Evolutionary conservation across 2,329 filamentous ascomycete species (phyloP).

Genomic region (Diaporthe nobilis): DNA sequence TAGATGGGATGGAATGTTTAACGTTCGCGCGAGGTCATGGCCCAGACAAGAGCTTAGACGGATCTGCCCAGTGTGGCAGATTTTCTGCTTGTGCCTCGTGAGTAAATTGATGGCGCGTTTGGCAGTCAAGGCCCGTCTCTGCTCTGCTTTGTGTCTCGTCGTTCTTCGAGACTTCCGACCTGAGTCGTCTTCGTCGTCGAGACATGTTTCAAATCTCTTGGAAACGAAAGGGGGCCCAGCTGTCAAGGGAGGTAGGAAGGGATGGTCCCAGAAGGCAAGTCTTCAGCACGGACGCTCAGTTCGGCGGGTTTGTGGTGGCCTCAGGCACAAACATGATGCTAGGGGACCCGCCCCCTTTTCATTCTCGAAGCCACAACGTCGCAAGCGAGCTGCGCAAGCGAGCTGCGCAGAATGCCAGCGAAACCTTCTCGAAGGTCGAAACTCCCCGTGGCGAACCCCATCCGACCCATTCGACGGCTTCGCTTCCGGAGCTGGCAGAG

Average conservation of each 20-base stretch:
- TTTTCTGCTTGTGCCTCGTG: neutral
- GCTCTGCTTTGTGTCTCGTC: neutral
- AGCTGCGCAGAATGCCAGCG: constrained; percentile 36
- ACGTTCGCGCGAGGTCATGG: constrained; percentile 19
- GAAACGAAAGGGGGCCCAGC: constrained; percentile 16
- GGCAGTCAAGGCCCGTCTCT: neutral
- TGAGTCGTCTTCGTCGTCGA: constrained; percentile 32
- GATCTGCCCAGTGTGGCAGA: constrained; percentile 4
- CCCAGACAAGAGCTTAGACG: constrained; percentile 2
- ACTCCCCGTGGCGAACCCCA: constrained; percentile 9
- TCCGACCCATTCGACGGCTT: constrained; percentile 1
- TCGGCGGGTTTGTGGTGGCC: constrained; percentile 13
- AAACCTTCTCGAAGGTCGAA: constrained; percentile 39
- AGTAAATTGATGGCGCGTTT: neutral
- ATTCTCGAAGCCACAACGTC: constrained; percentile 16
- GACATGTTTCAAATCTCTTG: constrained; percentile 37
- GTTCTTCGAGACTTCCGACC: constrained; percentile 8
- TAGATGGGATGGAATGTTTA: constrained; percentile 18
- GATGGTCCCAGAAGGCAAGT: constrained; percentile 19
- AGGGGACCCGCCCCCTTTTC: constrained; percentile 39
- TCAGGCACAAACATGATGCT: constrained; percentile 7
- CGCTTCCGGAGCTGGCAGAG: constrained; percentile 19
- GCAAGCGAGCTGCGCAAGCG: constrained; percentile 29
- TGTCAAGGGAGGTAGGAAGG: constrained; percentile 29
- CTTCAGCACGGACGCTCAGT: constrained; percentile 22